Evolutionary conservation across 2,329 filamentous ascomycete species (phyloP), one percentile per base, ranked within the genome.

Genomic region (Akanthomyces uredinophilus): DNA sequence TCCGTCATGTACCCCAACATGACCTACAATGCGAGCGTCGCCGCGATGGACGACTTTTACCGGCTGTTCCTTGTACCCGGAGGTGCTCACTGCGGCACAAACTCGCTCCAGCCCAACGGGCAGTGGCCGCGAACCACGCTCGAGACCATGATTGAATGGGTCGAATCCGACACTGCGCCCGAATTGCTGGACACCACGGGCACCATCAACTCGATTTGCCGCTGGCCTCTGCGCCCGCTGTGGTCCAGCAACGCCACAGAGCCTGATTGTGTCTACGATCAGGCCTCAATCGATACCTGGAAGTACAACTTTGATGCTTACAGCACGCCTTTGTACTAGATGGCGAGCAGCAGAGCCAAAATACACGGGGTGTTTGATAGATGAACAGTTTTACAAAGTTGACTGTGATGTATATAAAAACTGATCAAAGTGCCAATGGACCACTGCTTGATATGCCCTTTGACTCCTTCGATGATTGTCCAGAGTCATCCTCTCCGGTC

Each of bases 101-200:
- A 78, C 67, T 37, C 67, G 3, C 68, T 74, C 11, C 74, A 79
- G 67, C 74, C 78, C 0, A 69, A 70, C 29, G 77, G 77, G 0
- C 73, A 72, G 3, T 78, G 74, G 68, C 76, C 77, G 1, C 70
- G 79, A 68, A 75, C 76, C 16, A 82, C 79, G 65, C 72, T 81
- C 65, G 72, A 74, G 65, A 74, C 69, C 2, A 70, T 82, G 66
- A 79, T 85, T 54, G 72, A 80, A 60, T 84, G 81, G 81, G 81
- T 82, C 0, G 81, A 84, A 72, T 76, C 79, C 14, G 78, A 76
- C 2, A 68, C 74, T 5, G 75, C 73, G 51, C 81, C 82, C 2
- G 71, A 68, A 10, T 75, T 71, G 1, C 66, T 84, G 43, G 78
- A 78, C 47, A 78, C 70, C 22, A 71, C 70, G 0, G 77, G 77